Evolutionary conservation across 306 rosid genomes (phyloP), one percentile per base, ranked within the genome.

Genomic region (Cucurbita argyrosperma): DNA sequence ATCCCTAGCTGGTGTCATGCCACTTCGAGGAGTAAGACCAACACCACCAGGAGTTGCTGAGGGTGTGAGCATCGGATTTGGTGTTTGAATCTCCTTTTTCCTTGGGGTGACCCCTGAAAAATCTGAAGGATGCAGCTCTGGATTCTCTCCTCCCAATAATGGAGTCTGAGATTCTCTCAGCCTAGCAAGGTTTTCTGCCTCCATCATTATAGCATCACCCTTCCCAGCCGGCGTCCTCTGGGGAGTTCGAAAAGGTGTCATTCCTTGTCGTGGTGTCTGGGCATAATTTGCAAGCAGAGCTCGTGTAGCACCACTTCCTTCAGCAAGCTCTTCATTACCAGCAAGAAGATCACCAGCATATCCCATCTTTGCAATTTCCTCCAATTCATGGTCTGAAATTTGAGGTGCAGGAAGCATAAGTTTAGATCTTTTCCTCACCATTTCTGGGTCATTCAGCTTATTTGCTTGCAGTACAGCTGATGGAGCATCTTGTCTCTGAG

Each of bases 101-200:
- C 87, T 92, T 52, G 98, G 98, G 81, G 98, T 92, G 76, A 92
- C 98, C 56, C 98, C 98, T 53, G 96, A 92, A 83, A 92, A 92
- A 79, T 92, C 96, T 15, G 98, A 90, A 73, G 96, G 98, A 79
- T 92, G 96, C 81, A 92, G 83, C 80, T 92, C 96, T 5, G 96
- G 98, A 76, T 92, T 92, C 16, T 90, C 92, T 80, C 98, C 98
- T 81, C 98, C 98, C 67, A 92, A 82, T 63, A 92, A 81, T 52
- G 98, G 98, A 76, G 98, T 92, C 74, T 90, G 98, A 82, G 98
- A 92, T 79, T 92, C 92, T 80, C 98, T 92, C 85, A 92, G 79
- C 89, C 96, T 85, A 42, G 98, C 98, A 75, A 92, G 81, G 79
- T 92, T 92, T 80, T 90, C 95, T 67, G 98, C 98, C 80, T 92